These are phyloP conservation scores for Pittosporum tobira DNA, from an alignment of 129 eudicot species.

Conservation along the genomic window DNA sequence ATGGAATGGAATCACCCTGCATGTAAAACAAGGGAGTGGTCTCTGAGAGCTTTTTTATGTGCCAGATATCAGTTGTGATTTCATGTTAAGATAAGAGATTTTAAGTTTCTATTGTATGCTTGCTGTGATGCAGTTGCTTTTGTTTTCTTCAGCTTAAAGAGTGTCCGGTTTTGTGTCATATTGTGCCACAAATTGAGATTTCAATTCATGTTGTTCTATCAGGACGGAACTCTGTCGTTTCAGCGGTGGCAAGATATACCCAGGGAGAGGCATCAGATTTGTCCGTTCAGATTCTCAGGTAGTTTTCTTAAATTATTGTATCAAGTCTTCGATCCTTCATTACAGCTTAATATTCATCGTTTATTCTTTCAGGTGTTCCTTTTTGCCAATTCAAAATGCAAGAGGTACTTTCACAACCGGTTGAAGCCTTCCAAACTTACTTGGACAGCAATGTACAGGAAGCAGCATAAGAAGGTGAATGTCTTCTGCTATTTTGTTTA, in stretches of 20 bases:
- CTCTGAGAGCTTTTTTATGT: no score
- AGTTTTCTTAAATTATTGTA: not conserved
- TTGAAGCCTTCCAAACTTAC: constrained; percentile 54
- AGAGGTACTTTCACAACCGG: constrained; percentile 50
- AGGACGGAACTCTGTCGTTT: constrained; percentile 34
- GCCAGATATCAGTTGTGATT: no score
- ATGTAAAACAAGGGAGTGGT: no score
- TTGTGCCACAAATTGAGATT: not conserved
- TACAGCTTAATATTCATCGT: no score
- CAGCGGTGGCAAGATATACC: constrained; percentile 33
- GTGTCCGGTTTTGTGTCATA: not conserved
- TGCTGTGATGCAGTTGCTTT: constrained; percentile 20
- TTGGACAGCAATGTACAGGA: constrained; percentile 56
- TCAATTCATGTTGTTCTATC: not conserved
- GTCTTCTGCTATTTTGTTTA: no score
- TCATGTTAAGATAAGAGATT: no score
- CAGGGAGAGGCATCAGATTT: constrained; percentile 34
- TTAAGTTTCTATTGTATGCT: no score
- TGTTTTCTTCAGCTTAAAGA: not conserved
- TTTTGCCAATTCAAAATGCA: constrained; percentile 52
- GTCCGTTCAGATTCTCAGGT: constrained; percentile 30
- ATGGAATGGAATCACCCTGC: no score
- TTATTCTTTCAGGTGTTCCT: constrained; percentile 43
- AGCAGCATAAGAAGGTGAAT: constrained; percentile 56
- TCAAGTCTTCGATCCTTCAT: not conserved